Evolutionary conservation across 257 asterid genomes (phyloP).

Genomic region (Solanum medicagineum): DNA sequence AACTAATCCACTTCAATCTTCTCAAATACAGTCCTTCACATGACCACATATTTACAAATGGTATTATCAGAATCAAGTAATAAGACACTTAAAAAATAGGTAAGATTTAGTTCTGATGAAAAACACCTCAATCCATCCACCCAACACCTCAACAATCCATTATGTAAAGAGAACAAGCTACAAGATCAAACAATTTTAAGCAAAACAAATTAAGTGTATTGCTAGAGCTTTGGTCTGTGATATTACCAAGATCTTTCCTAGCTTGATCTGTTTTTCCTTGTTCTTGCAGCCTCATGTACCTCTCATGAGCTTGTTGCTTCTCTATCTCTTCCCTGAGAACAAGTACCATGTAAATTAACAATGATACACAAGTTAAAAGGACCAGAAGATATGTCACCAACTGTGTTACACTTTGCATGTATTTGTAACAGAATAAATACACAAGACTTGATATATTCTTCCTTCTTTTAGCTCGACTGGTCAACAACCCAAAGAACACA

Average conservation of each 20-base stretch:
- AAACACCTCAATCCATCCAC: neutral
- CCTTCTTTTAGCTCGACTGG: neutral
- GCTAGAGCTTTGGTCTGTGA: neutral
- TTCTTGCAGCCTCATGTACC: conserved; percentile 97
- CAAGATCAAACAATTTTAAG: neutral
- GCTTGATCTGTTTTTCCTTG: conserved; percentile 97
- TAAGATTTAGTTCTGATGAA: neutral
- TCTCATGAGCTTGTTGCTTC: conserved; percentile 80
- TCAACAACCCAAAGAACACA: neutral
- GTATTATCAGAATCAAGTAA: neutral
- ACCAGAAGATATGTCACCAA: neutral
- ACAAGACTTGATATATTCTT: neutral
- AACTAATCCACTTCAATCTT: neutral
- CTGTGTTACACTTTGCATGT: neutral
- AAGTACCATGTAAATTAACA: neutral
- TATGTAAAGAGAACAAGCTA: neutral
- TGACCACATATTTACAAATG: neutral
- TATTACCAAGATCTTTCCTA: conserved; percentile 78
- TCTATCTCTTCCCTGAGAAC: conserved; percentile 85
- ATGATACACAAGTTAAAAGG: neutral
- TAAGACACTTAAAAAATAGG: neutral
- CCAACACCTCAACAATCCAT: neutral
- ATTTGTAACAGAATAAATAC: neutral
- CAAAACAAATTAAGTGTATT: neutral
- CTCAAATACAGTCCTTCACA: neutral